Evolutionary conservation across 2,329 filamentous ascomycete genomes (phyloP).

Genomic region (Xylaria sp.): DNA sequence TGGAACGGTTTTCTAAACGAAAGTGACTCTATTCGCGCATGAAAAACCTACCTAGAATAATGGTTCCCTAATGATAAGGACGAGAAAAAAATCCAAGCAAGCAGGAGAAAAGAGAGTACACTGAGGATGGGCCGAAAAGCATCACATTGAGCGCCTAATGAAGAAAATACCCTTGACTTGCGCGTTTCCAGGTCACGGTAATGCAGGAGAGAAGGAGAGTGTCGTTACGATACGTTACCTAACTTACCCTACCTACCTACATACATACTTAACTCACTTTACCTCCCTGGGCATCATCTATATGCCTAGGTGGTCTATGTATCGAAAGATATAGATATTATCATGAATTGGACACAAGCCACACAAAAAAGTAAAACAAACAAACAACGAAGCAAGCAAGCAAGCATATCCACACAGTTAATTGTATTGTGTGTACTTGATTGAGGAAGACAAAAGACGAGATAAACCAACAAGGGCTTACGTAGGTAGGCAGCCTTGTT

Average conservation of each 20-base stretch:
- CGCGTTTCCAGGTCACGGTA: constrained; percentile 10
- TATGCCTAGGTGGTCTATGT: constrained; percentile 3
- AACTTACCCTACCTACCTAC: background rate
- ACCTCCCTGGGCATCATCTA: background rate
- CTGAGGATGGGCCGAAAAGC: background rate
- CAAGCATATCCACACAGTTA: too few relatives aligned
- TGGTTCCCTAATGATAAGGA: background rate
- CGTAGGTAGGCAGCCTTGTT: too few relatives aligned
- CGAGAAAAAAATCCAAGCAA: background rate
- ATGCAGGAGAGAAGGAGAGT: background rate
- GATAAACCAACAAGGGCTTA: background rate
- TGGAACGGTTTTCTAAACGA: constrained; percentile 87
- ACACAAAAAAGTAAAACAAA: background rate
- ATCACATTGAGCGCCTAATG: constrained; percentile 1
- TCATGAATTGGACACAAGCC: constrained; percentile 1
- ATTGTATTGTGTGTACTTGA: too few relatives aligned
- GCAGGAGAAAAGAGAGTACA: background rate
- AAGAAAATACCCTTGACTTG: background rate
- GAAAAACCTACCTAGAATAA: background rate
- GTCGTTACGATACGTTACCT: background rate
- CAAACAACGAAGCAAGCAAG: background rate
- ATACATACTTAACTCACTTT: background rate
- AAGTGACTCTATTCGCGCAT: background rate
- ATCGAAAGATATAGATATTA: background rate
- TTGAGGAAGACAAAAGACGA: background rate